Conservation (phyloP, 176 grass and related monocot genomes). For the Musa acuminata region DNA sequence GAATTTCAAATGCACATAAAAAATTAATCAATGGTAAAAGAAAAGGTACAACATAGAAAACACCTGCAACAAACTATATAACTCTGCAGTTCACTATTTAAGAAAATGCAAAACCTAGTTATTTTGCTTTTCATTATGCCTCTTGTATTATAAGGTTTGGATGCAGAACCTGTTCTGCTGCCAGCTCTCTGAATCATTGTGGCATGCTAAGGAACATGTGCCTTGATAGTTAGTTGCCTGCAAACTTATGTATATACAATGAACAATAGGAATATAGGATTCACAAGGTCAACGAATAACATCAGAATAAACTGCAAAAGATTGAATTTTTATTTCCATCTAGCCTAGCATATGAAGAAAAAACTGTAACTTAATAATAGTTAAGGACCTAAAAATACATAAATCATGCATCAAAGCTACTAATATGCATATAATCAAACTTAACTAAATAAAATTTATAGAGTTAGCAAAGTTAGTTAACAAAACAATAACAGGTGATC, state of each 20-base stretch:
- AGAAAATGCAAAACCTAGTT: neutral
- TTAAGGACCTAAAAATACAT: neutral
- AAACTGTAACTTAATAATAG: no score
- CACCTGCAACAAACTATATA: no score
- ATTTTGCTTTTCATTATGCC: neutral
- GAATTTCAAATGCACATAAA: neutral
- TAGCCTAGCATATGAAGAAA: no score
- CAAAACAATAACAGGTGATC: neutral
- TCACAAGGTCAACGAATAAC: neutral
- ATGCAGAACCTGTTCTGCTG: neutral
- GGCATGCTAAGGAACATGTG: neutral
- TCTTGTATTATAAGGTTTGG: neutral
- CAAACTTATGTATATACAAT: neutral
- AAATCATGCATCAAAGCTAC: conserved; percentile 2
- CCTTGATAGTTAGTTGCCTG: neutral
- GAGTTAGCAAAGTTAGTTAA: neutral
- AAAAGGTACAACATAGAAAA: neutral
- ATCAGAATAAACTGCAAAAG: no score
- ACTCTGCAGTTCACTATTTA: neutral
- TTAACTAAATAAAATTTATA: neutral
- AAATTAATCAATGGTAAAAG: neutral
- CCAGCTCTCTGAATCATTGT: neutral
- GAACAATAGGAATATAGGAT: neutral
- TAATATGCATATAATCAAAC: neutral
- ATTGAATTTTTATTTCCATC: no score